phyloP scores from a whole-genome alignment of 192 early-diverging fungal genomes.

The Lobosporangium transversale region DNA sequence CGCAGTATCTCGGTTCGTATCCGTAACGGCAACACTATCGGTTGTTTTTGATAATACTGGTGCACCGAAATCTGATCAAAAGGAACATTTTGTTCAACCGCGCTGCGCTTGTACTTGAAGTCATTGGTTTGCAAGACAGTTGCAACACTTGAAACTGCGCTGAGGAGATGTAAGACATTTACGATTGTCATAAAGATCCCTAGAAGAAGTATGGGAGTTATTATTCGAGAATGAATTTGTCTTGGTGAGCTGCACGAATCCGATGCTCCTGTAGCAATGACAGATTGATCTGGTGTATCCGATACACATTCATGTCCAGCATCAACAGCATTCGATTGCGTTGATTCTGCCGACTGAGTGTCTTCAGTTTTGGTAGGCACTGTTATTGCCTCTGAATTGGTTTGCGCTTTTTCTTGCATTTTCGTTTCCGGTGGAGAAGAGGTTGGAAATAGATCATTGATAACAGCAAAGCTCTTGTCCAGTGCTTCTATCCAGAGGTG shows the following conservation, averaged over 20 bases:
- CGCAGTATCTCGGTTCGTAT: background rate
- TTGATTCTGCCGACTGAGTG: no score
- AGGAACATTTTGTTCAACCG: no score
- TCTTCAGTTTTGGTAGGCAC: no score
- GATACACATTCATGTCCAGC: background rate
- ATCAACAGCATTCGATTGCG: background rate
- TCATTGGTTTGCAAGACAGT: background rate
- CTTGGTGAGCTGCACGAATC: no score
- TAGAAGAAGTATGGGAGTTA: background rate
- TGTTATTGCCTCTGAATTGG: background rate
- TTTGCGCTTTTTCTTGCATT: background rate
- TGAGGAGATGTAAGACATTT: slow-evolving; percentile 26
- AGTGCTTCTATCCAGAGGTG: background rate
- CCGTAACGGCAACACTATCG: background rate
- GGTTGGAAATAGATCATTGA: background rate
- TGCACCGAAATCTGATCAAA: background rate
- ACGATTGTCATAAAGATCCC: slow-evolving; percentile 2
- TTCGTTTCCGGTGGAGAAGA: background rate
- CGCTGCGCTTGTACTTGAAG: background rate
- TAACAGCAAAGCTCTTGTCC: background rate
- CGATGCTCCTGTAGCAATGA: no score
- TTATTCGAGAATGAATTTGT: background rate
- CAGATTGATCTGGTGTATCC: background rate
- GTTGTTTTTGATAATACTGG: background rate
- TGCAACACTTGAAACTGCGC: background rate